Conservation (phyloP, 2,329 filamentous ascomycete genomes). For the Neonectria faginata region DNA sequence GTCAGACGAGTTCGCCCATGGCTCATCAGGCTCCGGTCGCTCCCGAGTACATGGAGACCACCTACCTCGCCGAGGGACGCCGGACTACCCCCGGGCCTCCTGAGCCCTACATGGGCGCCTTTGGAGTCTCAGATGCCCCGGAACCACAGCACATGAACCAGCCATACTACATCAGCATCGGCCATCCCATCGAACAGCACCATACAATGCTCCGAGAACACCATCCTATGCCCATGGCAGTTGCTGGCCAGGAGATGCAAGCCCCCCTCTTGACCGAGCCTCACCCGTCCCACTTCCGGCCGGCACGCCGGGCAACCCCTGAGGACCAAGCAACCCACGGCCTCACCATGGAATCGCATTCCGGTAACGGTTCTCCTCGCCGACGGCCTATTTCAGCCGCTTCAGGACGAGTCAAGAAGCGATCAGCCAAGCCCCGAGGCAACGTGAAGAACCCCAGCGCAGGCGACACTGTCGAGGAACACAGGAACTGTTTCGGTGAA, state of each 20-base stretch:
- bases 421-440: slow-evolving; percentile 34
- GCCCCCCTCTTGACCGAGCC: slow-evolving; percentile 40
- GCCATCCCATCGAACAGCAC: slow-evolving; percentile 43
- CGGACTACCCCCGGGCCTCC: slow-evolving; percentile 54
- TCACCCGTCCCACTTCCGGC: slow-evolving; percentile 39
- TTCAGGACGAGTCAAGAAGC: slow-evolving; percentile 46
- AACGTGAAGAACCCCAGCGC: slow-evolving; percentile 25
- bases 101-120: slow-evolving; percentile 53
- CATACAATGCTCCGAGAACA: slow-evolving; percentile 43
- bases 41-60: slow-evolving; percentile 50
- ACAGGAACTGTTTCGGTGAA: slow-evolving; percentile 51
- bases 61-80: slow-evolving; percentile 55
- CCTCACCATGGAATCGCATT: slow-evolving; percentile 32
- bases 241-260: slow-evolving; percentile 43
- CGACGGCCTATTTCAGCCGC: slow-evolving; percentile 40
- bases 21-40: slow-evolving; percentile 52
- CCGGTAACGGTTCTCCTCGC: slow-evolving; percentile 46
- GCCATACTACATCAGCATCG: slow-evolving; percentile 48
- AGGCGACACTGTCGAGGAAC: slow-evolving; percentile 46
- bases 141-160: slow-evolving; percentile 43
- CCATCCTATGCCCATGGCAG: slow-evolving; percentile 40
- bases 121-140: slow-evolving; percentile 50
- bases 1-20: slow-evolving; percentile 61
- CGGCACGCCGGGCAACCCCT: slow-evolving; percentile 40
- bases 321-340: slow-evolving; percentile 32